phyloP scores from a whole-genome alignment of 169 alveolate species.

The Plasmodium cynomolgi region DNA sequence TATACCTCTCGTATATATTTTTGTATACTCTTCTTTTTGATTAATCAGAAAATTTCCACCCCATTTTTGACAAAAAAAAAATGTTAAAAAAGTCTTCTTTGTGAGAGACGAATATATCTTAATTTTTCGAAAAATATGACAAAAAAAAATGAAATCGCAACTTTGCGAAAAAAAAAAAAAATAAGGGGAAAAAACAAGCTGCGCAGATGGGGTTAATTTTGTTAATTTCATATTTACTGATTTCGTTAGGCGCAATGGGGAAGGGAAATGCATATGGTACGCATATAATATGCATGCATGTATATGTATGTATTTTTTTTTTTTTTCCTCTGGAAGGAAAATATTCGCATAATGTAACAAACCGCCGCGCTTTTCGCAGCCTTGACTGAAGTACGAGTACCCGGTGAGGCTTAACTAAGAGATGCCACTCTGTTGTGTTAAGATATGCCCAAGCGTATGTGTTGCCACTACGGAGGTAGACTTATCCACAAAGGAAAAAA shows the following conservation, averaged over 20 bases:
- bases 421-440: background rate
- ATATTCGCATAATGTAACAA: background rate
- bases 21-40: background rate
- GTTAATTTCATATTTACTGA: background rate
- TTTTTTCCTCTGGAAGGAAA: background rate
- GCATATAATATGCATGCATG: background rate
- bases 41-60: background rate
- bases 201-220: background rate
- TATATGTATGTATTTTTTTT: background rate
- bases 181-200: background rate
- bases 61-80: background rate
- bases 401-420: background rate
- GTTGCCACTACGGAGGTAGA: background rate
- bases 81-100: background rate
- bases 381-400: background rate
- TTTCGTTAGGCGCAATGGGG: background rate
- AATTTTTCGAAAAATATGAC: background rate
- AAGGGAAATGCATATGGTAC: background rate
- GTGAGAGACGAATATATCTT: background rate
- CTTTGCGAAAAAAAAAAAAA: background rate
- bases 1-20: background rate
- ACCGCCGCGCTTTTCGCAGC: background rate
- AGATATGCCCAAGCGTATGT: background rate
- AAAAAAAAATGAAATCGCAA: background rate
- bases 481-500: background rate